These are phyloP conservation scores for Candida quercuum DNA, from an alignment of 805 yeast genomes.

Conservation along the genomic window DNA sequence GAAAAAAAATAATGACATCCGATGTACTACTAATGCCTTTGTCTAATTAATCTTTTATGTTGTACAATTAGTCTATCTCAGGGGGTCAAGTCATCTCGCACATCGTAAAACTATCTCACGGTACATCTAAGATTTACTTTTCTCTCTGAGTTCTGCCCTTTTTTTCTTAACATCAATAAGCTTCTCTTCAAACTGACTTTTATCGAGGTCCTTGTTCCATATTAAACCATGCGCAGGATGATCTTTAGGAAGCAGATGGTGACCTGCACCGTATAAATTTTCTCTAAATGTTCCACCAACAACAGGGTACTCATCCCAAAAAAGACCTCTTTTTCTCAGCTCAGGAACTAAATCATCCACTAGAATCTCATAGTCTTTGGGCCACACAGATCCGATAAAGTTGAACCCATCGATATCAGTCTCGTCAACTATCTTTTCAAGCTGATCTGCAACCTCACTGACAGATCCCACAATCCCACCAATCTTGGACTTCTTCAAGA, in stretches of 20 bases:
- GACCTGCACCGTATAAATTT: constrained; percentile 7
- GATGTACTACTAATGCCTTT: too few species aligned
- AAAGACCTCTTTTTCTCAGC: neutral
- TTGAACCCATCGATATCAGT: neutral
- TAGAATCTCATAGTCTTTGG: neutral
- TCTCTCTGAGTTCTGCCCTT: too few species aligned
- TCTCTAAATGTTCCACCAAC: constrained; percentile 8
- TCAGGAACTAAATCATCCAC: neutral
- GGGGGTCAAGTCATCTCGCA: too few species aligned
- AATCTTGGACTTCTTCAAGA: neutral
- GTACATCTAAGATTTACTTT: too few species aligned
- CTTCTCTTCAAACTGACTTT: too few species aligned
- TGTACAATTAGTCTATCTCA: too few species aligned
- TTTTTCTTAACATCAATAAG: too few species aligned
- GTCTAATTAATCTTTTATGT: neutral
- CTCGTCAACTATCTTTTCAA: neutral
- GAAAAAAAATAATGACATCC: neutral
- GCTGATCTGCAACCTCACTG: neutral
- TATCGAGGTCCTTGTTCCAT: constrained; percentile 5
- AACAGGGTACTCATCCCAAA: constrained; percentile 4
- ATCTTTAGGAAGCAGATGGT: constrained; percentile 4
- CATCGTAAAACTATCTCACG: too few species aligned
- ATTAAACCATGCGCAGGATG: constrained; percentile 6
- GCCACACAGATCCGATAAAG: neutral
- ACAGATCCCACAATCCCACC: neutral